These are phyloP conservation scores for Macrolepiota dolichaula DNA, from an alignment of 768 basidiomycete species.

Conservation along the genomic window DNA sequence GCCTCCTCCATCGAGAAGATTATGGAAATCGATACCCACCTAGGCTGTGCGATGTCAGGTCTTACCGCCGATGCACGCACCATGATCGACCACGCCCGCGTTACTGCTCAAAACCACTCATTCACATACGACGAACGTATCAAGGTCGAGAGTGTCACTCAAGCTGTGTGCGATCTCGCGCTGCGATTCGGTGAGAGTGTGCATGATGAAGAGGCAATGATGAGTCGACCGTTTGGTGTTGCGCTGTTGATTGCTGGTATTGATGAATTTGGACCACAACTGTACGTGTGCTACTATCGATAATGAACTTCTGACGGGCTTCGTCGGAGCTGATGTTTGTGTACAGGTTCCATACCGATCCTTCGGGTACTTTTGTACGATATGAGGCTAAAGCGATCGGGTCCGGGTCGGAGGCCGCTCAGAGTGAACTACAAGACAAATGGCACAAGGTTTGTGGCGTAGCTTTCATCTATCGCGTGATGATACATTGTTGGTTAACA, in stretches of 20 bases:
- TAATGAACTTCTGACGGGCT: background rate
- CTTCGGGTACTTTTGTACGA: constrained; percentile 94
- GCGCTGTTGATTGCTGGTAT: constrained; percentile 96
- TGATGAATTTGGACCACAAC: constrained; percentile 92
- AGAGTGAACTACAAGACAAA: constrained; percentile 94
- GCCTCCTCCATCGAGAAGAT: constrained; percentile 97
- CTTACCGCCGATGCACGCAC: constrained; percentile 97
- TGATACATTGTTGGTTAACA: background rate
- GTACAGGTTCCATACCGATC: constrained; percentile 92
- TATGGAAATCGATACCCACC: constrained; percentile 97
- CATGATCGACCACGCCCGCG: constrained; percentile 99
- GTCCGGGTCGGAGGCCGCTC: constrained; percentile 95
- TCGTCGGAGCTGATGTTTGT: background rate
- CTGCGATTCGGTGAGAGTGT: constrained; percentile 98
- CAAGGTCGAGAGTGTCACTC: constrained; percentile 96
- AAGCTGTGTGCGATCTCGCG: constrained; percentile 97
- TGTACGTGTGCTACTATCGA: constrained; percentile 52
- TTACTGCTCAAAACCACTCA: constrained; percentile 91
- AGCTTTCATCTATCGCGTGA: background rate
- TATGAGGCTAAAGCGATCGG: constrained; percentile 99
- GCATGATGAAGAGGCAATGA: constrained; percentile 98
- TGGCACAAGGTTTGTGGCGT: constrained; percentile 76
- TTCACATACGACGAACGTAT: constrained; percentile 98
- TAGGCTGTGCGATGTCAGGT: constrained; percentile 97
- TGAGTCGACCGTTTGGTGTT: constrained; percentile 99